Conservation (phyloP, 768 basidiomycete species). For the Sporobolomyces pararoseus region DNA sequence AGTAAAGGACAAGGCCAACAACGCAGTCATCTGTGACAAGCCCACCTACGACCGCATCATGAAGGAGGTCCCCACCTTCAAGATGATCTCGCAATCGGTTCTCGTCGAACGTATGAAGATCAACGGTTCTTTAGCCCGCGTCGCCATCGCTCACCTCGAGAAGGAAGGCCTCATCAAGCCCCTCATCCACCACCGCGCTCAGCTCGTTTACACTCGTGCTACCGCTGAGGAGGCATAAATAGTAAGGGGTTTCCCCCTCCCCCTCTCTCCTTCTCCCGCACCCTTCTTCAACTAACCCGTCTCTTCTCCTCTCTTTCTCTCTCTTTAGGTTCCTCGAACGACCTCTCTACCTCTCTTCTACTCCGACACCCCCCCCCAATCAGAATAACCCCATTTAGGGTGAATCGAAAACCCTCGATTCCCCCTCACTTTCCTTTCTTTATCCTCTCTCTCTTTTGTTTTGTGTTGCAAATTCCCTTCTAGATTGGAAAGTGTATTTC, state of each 20-base stretch:
- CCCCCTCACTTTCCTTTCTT: too few relatives aligned
- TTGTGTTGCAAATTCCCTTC: slow-evolving; percentile 1
- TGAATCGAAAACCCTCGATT: too few relatives aligned
- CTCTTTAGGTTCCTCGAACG: background rate
- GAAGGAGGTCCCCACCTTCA: slow-evolving; percentile 98
- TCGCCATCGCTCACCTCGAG: slow-evolving; percentile 77
- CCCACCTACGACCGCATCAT: slow-evolving; percentile 61
- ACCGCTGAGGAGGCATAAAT: slow-evolving; percentile 36
- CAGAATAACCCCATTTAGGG: too few relatives aligned
- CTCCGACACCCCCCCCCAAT: too few relatives aligned
- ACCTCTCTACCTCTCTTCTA: too few relatives aligned
- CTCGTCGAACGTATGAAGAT: slow-evolving; percentile 98
- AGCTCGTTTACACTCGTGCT: slow-evolving; percentile 74
- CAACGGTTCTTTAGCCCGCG: slow-evolving; percentile 80
- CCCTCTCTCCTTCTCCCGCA: background rate
- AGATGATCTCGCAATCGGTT: slow-evolving; percentile 94
- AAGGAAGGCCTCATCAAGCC: slow-evolving; percentile 91
- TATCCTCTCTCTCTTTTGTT: background rate
- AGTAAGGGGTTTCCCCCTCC: background rate
- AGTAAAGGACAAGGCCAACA: slow-evolving; percentile 99
- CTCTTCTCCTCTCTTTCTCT: background rate
- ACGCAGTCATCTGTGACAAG: slow-evolving; percentile 94
- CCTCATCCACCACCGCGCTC: slow-evolving; percentile 90
- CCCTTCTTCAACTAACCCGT: background rate
- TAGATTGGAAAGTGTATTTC: background rate